phyloP scores from a whole-genome alignment of 257 asterid species.

The Apocynum venetum region DNA sequence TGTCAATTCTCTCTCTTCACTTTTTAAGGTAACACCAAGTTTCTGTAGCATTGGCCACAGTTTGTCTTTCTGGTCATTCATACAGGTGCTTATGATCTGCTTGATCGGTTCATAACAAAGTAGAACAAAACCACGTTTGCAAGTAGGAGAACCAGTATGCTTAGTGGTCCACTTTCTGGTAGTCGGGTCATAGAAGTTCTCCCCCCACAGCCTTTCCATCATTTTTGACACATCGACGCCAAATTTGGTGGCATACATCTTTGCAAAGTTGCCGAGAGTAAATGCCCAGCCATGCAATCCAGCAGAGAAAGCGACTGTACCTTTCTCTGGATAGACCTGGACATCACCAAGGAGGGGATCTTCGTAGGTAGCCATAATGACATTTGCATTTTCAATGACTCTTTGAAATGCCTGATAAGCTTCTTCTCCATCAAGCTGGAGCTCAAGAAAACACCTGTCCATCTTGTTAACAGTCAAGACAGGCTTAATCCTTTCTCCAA shows the following conservation, averaged over 20 bases:
- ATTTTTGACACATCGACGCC: slow-evolving; percentile 34
- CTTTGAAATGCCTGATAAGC: slow-evolving; percentile 38
- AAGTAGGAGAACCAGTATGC: slow-evolving; percentile 27
- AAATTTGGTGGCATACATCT: slow-evolving; percentile 36
- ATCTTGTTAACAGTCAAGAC: slow-evolving; percentile 44
- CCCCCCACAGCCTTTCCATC: slow-evolving; percentile 52
- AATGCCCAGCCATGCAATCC: slow-evolving; percentile 46
- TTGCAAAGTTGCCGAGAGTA: slow-evolving; percentile 34
- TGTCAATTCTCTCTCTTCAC: slow-evolving; percentile 36
- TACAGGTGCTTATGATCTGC: slow-evolving; percentile 34
- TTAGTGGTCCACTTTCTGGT: slow-evolving; percentile 40
- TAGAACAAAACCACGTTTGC: slow-evolving; percentile 45
- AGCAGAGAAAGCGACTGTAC: slow-evolving; percentile 45
- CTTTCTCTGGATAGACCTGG: slow-evolving; percentile 41
- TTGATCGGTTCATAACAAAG: slow-evolving; percentile 35
- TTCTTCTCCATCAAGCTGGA: slow-evolving; percentile 45
- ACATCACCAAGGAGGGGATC: slow-evolving; percentile 41
- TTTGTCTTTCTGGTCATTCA: slow-evolving; percentile 44
- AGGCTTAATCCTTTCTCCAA: slow-evolving; percentile 48
- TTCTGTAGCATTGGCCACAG: slow-evolving; percentile 39
- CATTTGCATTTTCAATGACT: slow-evolving; percentile 41
- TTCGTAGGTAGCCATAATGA: slow-evolving; percentile 39
- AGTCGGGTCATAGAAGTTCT: slow-evolving; percentile 35
- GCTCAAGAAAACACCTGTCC: slow-evolving; percentile 50
- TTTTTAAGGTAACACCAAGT: slow-evolving; percentile 31